Evolutionary conservation across 2,329 filamentous ascomycete genomes (phyloP), one percentile per base, ranked within the genome.

Genomic region (Aspergillus sp.): DNA sequence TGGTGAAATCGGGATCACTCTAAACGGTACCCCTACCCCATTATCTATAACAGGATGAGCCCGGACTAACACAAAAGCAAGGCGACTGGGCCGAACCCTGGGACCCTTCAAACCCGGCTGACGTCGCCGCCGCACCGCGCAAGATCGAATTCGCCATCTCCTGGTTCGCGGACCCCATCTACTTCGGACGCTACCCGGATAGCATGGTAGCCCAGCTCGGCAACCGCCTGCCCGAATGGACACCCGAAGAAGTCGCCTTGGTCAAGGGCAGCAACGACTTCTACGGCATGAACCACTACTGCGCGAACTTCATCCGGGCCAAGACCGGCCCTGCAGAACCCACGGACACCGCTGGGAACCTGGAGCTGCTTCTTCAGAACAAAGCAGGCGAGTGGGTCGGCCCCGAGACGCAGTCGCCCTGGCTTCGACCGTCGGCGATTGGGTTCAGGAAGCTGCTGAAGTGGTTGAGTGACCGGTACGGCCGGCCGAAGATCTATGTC

Each of bases 211-310:
- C 85, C 71, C 91, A 96, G 78, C 85, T 96, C 17, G 90, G 91
- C 55, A 81, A 88, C 70, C 85, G 90, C 13, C 82, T 96, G 48
- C 91, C 91, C 5, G 78, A 80, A 44, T 95, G 90, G 73, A 91
- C 89, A 0, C 74, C 82, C 0, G 89, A 90, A 64, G 90, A 96
- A 70, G 74, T 80, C 22, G 84, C 84, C 2, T 80, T 95, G n/a
- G 86, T 96, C 45, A 82, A 88, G 68, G 90, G 89, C n/a, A 91
- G 88, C 71, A 95, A 95, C 74, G 91, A 96, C 79, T 96, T 96
- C 76, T 96, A 96, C 75, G 91, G 90, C 73, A 93, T 93, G 90
- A 96, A 96, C 80, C 89, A 92, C 81, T 96, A 96, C 80, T 93
- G 90, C 50, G 89, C 90, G 69, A 90, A 95, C 81, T 96, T 90